Evolutionary conservation across 192 early-diverging fungal genomes (phyloP).

Genomic region (Coemansia asiatica): DNA sequence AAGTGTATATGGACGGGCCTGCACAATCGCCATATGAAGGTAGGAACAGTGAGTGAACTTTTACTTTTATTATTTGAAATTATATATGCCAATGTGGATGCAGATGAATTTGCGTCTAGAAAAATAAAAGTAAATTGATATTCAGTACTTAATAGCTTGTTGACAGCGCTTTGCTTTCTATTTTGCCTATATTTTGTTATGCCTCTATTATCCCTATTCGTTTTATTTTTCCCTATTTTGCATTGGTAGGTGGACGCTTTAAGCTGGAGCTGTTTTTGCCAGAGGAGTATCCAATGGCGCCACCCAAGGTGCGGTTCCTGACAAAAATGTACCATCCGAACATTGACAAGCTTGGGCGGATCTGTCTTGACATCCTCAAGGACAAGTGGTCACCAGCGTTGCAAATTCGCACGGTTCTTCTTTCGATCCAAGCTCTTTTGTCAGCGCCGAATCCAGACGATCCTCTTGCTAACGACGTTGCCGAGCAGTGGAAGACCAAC

Average conservation of each 20-base stretch:
- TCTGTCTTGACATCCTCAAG: constrained; percentile 98
- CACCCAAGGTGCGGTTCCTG: constrained; percentile 96
- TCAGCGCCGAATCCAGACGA: constrained; percentile 99
- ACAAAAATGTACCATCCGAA: constrained; percentile 99
- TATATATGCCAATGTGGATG: not conserved
- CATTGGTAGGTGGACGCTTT: constrained; percentile 78
- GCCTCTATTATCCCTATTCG: too few relatives aligned
- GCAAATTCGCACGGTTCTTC: constrained; percentile 96
- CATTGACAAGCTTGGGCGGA: constrained; percentile 97
- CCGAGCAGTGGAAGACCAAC: constrained; percentile 98
- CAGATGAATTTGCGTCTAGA: not conserved
- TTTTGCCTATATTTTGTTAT: too few relatives aligned
- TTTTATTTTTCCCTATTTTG: not conserved
- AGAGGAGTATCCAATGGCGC: constrained; percentile 97
- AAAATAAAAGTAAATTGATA: too few relatives aligned
- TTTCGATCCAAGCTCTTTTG: constrained; percentile 94
- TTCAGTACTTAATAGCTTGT: too few relatives aligned
- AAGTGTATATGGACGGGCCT: constrained; percentile 91
- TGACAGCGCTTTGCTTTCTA: too few relatives aligned
- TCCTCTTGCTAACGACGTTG: constrained; percentile 97
- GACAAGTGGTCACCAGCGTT: constrained; percentile 99
- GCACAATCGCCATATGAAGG: constrained; percentile 94
- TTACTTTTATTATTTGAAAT: not conserved
- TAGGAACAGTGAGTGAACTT: constrained; percentile 33
- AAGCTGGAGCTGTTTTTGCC: constrained; percentile 95